These are phyloP conservation scores for Neurospora tetrasperma DNA, from an alignment of 495 filamentous ascomycete species.

Conservation along the genomic window DNA sequence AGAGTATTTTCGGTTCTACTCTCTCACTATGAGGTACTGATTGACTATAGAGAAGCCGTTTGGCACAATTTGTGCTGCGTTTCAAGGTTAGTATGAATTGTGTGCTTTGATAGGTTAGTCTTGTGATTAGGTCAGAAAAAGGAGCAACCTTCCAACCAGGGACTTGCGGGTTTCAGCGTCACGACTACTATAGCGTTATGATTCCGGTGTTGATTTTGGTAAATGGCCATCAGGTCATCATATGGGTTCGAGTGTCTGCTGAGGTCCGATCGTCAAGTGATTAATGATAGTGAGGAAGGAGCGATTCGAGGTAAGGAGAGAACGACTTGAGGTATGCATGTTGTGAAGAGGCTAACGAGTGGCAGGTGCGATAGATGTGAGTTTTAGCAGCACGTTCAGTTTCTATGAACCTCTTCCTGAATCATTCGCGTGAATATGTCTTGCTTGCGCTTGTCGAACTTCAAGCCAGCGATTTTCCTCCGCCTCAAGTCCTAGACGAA, in stretches of 20 bases:
- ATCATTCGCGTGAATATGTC: not conserved
- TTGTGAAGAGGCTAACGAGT: not conserved
- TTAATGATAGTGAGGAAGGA: not conserved
- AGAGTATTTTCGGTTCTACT: not conserved
- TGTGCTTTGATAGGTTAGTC: not conserved
- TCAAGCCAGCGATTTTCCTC: not conserved
- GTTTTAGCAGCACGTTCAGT: not conserved
- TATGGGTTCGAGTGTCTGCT: not conserved
- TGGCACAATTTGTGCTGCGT: not conserved
- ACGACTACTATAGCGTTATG: not conserved
- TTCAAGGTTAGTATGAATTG: not conserved
- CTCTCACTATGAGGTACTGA: not conserved
- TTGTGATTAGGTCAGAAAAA: not conserved
- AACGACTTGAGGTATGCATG: not conserved
- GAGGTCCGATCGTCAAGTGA: not conserved
- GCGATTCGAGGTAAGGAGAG: not conserved
- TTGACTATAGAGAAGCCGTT: not conserved
- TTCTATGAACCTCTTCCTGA: not conserved
- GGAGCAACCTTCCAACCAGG: not conserved
- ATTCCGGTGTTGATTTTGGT: not conserved
- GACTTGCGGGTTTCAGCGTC: not conserved
- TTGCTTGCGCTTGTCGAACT: not conserved
- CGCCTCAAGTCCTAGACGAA: not conserved
- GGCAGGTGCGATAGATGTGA: not conserved
- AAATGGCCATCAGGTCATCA: not conserved